These are phyloP conservation scores for Agaricus subrufescens DNA, from an alignment of 768 basidiomycete species.

Conservation along the genomic window DNA sequence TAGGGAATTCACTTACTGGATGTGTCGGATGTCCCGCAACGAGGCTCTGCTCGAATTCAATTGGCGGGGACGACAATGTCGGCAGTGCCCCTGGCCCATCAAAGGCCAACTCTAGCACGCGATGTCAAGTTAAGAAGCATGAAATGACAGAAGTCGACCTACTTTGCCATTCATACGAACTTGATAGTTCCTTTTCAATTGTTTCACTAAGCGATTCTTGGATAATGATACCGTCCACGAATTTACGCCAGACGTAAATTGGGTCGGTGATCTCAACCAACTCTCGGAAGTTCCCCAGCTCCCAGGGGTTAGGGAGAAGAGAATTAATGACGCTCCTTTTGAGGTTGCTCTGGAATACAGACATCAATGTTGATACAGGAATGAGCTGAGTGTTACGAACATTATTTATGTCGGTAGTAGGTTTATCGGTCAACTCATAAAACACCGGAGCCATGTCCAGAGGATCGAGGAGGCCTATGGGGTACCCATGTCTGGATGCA, in stretches of 20 bases:
- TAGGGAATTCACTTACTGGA: conserved; percentile 31
- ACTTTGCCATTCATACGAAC: conserved; percentile 43
- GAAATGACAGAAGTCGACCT: conserved; percentile 11
- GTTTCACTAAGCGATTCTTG: conserved; percentile 23
- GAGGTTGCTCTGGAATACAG: conserved; percentile 17
- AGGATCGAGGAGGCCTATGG: conserved; percentile 48
- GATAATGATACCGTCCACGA: conserved; percentile 32
- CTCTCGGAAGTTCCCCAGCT: conserved; percentile 23
- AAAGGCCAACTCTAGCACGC: conserved; percentile 31
- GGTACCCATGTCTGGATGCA: conserved; percentile 29
- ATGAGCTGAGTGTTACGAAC: neutral
- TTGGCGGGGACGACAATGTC: conserved; percentile 32
- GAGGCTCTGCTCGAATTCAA: conserved; percentile 56
- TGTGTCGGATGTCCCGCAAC: conserved; percentile 58
- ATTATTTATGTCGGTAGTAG: neutral
- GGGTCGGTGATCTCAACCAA: conserved; percentile 28
- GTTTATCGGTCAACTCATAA: conserved; percentile 24
- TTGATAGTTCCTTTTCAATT: conserved; percentile 38
- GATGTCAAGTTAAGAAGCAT: neutral
- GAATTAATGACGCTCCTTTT: conserved; percentile 24
- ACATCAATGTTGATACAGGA: neutral
- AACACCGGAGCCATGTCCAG: conserved; percentile 50
- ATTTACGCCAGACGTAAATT: conserved; percentile 36
- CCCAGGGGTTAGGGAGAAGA: conserved; percentile 33
- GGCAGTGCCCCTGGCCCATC: conserved; percentile 38